Base-by-base conservation (phyloP, 1,139 yeast genomes). In the Zygosaccharomyces sapae region DNA sequence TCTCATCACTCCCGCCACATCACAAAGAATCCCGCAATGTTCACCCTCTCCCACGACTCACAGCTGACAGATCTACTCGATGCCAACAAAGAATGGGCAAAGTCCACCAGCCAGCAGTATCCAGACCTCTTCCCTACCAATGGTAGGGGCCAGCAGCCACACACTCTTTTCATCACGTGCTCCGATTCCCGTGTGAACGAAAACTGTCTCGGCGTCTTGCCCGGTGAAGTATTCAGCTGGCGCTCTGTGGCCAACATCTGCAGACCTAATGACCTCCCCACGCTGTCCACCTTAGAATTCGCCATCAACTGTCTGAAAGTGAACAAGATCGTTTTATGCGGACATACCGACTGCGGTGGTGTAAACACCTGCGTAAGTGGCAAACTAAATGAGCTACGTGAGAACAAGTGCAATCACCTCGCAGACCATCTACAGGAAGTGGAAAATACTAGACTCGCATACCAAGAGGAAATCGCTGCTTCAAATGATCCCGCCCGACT, bases 301-400 rank as follows among this genome's bases (percentile, higher is more conserved):
- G 96, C 97, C 2, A 80, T 92, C 53, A 92, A 88, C 59, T 90
- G 85, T 16, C 74, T 92, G 54, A 84, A 86, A 63, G 95, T 94
- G 33, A 77, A 76, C 56, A 88, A 86, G 62, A 81, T 92, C 50
- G 77, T 92, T 49, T 87, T 92, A 7, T 89, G 97, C 68, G 98
- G 98, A n/a, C 98, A 92, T 71, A 86, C 95, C 31, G 96, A 89
- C 68, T 92, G 98, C 73, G 97, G 97, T 44, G 98, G 97, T 29
- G 81, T 89, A 49, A 84, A 90, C 83, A 92, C 96, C 20, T 83
- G 95, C 13, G 70, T 92, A 49, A 76, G 84, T 4, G 76, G 80
- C 51, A 80, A 82, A 42, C 48, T 61, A 33, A 51, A 55, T 57
- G 77, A 79, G 53, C 75, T 86, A 41, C 86, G 87, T 9, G 40